Percentiles rank a stretch among this genome's conserved stretches.
phyloP scores from a whole-genome alignment of 257 asterid genomes.

The Forsythia viridissima region DNA sequence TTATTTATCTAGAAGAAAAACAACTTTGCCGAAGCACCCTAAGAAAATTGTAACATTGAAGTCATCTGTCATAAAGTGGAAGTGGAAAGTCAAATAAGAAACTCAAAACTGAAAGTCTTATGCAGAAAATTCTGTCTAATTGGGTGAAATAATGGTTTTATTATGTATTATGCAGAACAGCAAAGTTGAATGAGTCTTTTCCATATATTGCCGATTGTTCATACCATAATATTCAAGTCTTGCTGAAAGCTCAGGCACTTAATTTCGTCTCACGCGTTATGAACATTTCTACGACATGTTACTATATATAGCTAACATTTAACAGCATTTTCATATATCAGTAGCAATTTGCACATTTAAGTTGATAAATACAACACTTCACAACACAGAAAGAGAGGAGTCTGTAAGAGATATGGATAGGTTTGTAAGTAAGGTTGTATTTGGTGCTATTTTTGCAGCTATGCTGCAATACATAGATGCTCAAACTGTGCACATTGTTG shows the following conservation, averaged over 20 bases:
- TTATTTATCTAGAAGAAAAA: too few relatives aligned
- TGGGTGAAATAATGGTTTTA: background rate
- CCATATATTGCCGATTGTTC: background rate
- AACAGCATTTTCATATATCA: background rate
- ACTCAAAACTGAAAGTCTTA: background rate
- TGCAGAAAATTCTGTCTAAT: background rate
- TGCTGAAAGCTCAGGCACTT: background rate
- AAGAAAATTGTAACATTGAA: too few relatives aligned
- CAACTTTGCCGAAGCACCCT: too few relatives aligned
- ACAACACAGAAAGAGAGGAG: background rate
- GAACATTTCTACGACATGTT: background rate
- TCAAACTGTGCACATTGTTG: slow-evolving; percentile 34
- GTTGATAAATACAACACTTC: background rate
- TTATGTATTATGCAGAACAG: too few relatives aligned
- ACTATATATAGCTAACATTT: background rate
- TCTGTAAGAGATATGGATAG: slow-evolving; percentile 14
- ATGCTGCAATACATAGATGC: slow-evolving; percentile 27
- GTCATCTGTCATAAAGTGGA: background rate
- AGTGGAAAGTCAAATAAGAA: background rate
- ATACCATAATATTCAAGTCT: background rate
- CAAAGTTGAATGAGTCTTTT: background rate
- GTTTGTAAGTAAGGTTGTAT: background rate
- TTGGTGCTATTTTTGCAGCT: slow-evolving; percentile 17
- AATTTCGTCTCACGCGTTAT: too few relatives aligned
- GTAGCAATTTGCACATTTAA: background rate